Base-by-base conservation (phyloP, 2,329 filamentous ascomycete genomes). In the Aspergillus piperis region DNA sequence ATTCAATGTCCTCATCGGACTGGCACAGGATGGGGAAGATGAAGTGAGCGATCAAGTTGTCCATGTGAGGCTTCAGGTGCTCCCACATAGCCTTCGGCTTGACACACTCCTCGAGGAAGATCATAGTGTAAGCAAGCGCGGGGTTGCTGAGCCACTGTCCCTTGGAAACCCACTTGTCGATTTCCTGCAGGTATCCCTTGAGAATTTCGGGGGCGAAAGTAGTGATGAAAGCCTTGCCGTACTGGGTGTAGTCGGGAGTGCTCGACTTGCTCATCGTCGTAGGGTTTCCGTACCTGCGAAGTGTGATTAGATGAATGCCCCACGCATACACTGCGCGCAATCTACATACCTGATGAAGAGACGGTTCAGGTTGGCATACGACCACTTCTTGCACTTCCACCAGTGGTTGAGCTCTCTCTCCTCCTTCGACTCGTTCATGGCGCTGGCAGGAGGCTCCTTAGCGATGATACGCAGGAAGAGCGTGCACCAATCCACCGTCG, bases 301-400 rank as follows among this genome's bases (percentile, higher is more conserved):
- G 50, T 59, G 39, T 63, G 50, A 38, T 54, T 42, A 61, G 47
- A 41, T 32, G 39, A 61, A 41, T 57, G 42, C 51, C 36, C 54
- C 8, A 53, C 21, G 8, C 25, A 25, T 27, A 23, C 36, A 39
- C 4, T 17, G 3, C 8, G 27, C 27, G 27, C 27, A 38, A 30
- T 23, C 39, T 50, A 75, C 83, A 63, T 80, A 94, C 90, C 92
- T 86, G 68, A 98, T 93, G 73, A 95, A 99, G 17, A 99, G 86
- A 64, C 95, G 87, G 80, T 99, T 99, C 69, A 99, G 80, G 77
- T 98, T 98, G 72, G 95, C 96, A 78, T 97, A 99, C 13, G 94
- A 90, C 95, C 95, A 98, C 79, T 99, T 99, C 88, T 98, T 98
- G 65, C 93, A 91, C 82, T 98, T 99, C 94, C 94, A 99, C 94